A percentile compares a stretch with the other conserved stretches of the same genome.
Evolutionary conservation across 179 eudicot species (phyloP).

Genomic region (Patellifolia procumbens): DNA sequence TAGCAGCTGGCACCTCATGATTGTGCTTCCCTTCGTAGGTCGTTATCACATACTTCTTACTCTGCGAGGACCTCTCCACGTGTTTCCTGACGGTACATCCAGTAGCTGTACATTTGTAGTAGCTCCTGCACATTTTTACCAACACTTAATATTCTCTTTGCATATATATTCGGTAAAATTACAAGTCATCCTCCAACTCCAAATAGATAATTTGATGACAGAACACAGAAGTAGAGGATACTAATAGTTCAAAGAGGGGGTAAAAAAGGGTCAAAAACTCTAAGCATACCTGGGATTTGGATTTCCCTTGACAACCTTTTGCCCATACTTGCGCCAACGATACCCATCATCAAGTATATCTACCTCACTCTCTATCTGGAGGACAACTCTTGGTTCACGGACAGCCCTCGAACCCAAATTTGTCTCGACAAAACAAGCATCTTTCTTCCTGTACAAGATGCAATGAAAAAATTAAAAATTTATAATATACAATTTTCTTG

Average conservation of each 20-base stretch:
- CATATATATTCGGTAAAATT: neutral
- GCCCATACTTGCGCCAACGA: conserved; percentile 99
- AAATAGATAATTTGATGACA: neutral
- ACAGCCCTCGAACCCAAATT: conserved; percentile 66
- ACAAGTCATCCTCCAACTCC: too few species aligned
- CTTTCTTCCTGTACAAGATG: conserved; percentile 60
- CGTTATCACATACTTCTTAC: neutral
- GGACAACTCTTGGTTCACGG: conserved; percentile 91
- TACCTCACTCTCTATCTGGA: conserved; percentile 78
- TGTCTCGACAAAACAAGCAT: conserved; percentile 50
- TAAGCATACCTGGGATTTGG: conserved; percentile 93
- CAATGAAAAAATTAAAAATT: neutral
- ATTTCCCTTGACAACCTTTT: conserved; percentile 95
- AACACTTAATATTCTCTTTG: neutral
- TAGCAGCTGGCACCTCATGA: conserved; percentile 2
- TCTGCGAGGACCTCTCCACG: conserved; percentile 9
- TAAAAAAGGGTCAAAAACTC: neutral
- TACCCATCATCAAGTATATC: conserved; percentile 95
- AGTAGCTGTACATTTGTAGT: conserved; percentile 18
- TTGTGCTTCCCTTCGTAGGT: conserved; percentile 13
- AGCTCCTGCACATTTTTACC: conserved; percentile 11
- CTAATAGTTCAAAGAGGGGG: neutral
- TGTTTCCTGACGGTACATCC: conserved; percentile 15
- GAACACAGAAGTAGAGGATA: neutral
- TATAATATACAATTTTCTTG: neutral